Evolutionary conservation across 192 early-diverging fungal genomes (phyloP).

Genomic region (Linnemannia exigua): DNA sequence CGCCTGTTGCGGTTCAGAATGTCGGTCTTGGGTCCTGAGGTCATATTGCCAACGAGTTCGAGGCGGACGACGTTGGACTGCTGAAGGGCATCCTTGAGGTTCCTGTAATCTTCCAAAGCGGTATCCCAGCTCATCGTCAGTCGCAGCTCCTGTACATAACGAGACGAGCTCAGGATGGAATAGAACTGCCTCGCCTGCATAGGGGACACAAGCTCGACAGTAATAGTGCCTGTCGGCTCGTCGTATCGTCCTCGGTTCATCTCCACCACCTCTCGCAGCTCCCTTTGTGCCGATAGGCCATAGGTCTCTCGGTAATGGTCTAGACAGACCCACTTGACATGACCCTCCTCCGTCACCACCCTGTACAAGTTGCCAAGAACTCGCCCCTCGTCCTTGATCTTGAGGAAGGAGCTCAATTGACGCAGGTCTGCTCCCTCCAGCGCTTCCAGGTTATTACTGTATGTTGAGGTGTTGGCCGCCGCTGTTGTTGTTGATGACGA

Average conservation of each 20-base stretch:
- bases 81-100: neutral
- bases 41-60: neutral
- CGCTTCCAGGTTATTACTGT: neutral
- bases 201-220: neutral
- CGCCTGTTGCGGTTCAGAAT: slow-evolving; percentile 3
- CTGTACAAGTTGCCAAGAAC: slow-evolving; percentile 25
- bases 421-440: slow-evolving; percentile 24
- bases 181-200: slow-evolving; percentile 12
- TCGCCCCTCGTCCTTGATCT: slow-evolving; percentile 10
- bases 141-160: slow-evolving; percentile 1
- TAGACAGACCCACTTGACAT: slow-evolving; percentile 41
- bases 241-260: neutral
- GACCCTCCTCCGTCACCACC: slow-evolving; percentile 21
- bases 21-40: neutral
- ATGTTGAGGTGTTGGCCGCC: neutral
- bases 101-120: neutral
- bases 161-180: slow-evolving; percentile 2
- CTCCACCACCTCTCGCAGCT: slow-evolving; percentile 10
- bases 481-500: neutral
- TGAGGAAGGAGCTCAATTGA: slow-evolving; percentile 16
- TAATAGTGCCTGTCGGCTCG: slow-evolving; percentile 11
- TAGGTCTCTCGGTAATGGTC: slow-evolving; percentile 29
- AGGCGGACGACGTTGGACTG: slow-evolving; percentile 10
- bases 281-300: neutral
- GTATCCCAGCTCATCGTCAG: slow-evolving; percentile 17